Percentiles rank a stretch among this genome's conserved stretches.
phyloP scores from a whole-genome alignment of 139 green algal genomes.

The Chlamydomonas incerta region DNA sequence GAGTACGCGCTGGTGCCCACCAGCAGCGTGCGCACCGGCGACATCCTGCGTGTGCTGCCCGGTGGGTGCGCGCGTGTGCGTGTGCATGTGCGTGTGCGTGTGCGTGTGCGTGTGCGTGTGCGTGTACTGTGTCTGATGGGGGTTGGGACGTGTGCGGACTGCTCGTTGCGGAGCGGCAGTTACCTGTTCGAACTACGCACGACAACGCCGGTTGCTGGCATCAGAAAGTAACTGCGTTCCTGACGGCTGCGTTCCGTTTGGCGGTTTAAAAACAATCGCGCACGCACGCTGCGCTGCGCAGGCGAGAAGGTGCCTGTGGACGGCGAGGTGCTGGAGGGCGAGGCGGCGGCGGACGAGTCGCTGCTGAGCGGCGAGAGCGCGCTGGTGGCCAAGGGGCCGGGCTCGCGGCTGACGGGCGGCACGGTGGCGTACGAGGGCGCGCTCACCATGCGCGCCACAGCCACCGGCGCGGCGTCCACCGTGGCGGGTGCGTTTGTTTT shows the following conservation, averaged over 20 bases:
- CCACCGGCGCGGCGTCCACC: slow-evolving; percentile 77
- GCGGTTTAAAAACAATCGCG: neutral
- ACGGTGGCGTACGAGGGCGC: slow-evolving; percentile 88
- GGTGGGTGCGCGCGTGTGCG: too few relatives aligned
- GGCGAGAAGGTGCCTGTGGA: slow-evolving; percentile 92
- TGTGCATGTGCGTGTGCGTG: too few relatives aligned
- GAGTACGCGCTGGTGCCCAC: slow-evolving; percentile 70
- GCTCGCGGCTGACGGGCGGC: slow-evolving; percentile 78
- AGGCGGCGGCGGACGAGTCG: slow-evolving; percentile 85
- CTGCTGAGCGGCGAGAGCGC: slow-evolving; percentile 81
- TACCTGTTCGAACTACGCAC: too few relatives aligned
- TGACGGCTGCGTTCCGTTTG: too few relatives aligned
- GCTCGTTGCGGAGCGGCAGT: too few relatives aligned
- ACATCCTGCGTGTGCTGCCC: slow-evolving; percentile 88
- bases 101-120: too few relatives aligned
- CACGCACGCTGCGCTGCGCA: neutral
- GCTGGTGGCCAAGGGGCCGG: slow-evolving; percentile 69
- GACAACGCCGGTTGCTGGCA: too few relatives aligned
- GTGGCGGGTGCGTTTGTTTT: slow-evolving; percentile 72
- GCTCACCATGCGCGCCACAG: slow-evolving; percentile 75
- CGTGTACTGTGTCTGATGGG: too few relatives aligned
- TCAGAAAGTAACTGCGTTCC: too few relatives aligned
- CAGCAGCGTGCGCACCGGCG: slow-evolving; percentile 59
- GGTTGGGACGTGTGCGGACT: too few relatives aligned
- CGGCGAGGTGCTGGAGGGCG: slow-evolving; percentile 80